Evolutionary conservation across 768 basidiomycete species (phyloP), one percentile per base, ranked within the genome.

Genomic region (Trametes coccinea): DNA sequence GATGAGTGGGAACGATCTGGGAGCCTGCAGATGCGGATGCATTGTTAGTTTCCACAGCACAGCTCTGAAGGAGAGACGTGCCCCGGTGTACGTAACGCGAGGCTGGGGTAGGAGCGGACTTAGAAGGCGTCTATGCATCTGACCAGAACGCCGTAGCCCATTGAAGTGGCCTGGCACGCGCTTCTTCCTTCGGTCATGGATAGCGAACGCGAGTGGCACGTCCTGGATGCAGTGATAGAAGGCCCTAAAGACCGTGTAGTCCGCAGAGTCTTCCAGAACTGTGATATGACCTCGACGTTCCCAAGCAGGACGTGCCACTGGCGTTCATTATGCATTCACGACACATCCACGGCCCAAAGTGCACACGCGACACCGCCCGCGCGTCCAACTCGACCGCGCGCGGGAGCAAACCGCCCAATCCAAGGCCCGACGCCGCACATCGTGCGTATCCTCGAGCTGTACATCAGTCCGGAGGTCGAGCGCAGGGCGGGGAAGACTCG

Each of bases 61-160:
- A 53, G 53, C 53, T 43, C 53, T 53, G 10, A 22, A 22, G 27
- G 29, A 53, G 27, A 34, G n/a, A 53, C 14, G 31, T 14, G 9
- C 41, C 10, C 14, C 50, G 50, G 40, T 31, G 27, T 31, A 53
- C 53, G 53, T 53, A 53, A 44, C 9, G 33, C n/a, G n/a, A 7
- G 27, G 2, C 44, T 49, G 29, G 37, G 33, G 30, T 9, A 46
- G 3, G 48, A 27, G 47, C 56, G 56, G 56, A 41, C 27, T 40
- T 57, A 49, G 56, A 48, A 44, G 37, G 56, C 56, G 56, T 57
- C 48, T 47, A 34, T 57, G 56, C 45, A 4, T 30, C 46, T 44
- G 13, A 13, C 39, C 22, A n/a, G 34, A 46, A 17, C 27, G 22
- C 33, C 10, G 4, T 13, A 9, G n/a, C 41, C 11, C 6, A 37